Percentiles rank a stretch among this genome's conserved stretches.
phyloP scores from a whole-genome alignment of 1,284 basidiomycete species.

The Heterobasidion parviporum region DNA sequence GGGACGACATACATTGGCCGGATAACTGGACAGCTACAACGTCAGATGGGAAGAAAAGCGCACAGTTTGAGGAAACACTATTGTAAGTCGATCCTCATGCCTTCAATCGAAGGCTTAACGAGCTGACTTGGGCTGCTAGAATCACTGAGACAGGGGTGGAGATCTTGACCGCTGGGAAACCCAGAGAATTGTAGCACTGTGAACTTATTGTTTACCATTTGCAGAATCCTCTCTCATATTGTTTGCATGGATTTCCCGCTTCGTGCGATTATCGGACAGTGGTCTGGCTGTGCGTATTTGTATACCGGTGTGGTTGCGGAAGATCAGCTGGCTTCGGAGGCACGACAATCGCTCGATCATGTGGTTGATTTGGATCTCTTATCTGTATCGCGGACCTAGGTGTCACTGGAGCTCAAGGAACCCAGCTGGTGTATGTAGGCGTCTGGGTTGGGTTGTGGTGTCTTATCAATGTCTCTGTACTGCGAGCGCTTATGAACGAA shows the following conservation, averaged over 20 bases:
- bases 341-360: background rate
- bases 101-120: constrained; percentile 5
- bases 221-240: background rate
- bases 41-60: constrained; percentile 79
- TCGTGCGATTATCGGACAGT: background rate
- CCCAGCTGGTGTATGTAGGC: background rate
- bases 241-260: background rate
- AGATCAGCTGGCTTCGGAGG: background rate
- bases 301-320: background rate
- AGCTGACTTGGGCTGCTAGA: constrained; percentile 31
- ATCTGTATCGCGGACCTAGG: background rate
- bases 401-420: background rate
- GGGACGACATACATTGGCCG: constrained; percentile 74
- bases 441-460: background rate
- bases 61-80: constrained; percentile 93
- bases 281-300: background rate
- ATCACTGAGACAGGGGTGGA: constrained; percentile 91
- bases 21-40: constrained; percentile 96
- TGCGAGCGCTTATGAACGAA: background rate
- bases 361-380: background rate
- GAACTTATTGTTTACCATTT: constrained; percentile 6
- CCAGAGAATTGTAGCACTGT: constrained; percentile 26
- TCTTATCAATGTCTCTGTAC: background rate
- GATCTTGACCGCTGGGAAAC: constrained; percentile 67
- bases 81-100: constrained; percentile 45